Evolutionary conservation across 805 yeast genomes (phyloP), one percentile per base, ranked within the genome.

Genomic region (Candida corydali): DNA sequence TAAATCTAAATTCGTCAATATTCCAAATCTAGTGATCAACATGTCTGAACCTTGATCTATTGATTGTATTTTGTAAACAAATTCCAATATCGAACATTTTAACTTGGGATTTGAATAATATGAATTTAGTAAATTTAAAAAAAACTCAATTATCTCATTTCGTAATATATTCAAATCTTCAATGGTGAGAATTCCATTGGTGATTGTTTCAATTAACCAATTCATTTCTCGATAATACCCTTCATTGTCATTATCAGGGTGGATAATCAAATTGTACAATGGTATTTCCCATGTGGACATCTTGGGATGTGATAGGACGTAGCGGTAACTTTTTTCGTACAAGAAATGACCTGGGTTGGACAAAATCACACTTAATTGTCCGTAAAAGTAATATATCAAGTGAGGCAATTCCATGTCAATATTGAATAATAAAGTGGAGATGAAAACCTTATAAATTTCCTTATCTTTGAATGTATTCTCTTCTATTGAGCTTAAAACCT

Each of bases 281-380:
- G 82, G 82, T 29, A 76, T 49, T 17, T 70, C 77, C 36, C 47
- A 51, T 5, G 51, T 36, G 41, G 60, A 60, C 32, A 73, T 50
- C 11, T 52, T 54, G 3, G 86, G 80, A 26, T 76, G 74, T 4
- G 75, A 61, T 25, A 86, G 61, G 8, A 88, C 67, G 71, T 79
- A 86, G 40, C 81, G 73, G 47, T 70, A 76, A 0, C 78, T 76
- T 45, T 77, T 76, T 44, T 88, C 96, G 55, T 82, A 85, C 15
- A 91, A 55, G 47, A 70, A 72, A 43, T 86, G 91, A 0, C 80
- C 76, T 0, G 97, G 96, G 42, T 80, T 77, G 5, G 69, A 55
- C 40, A 86, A 54, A 2, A 86, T 64, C 3, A 76, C 73, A 3
- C 78, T 60, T 26, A 87, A 53, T 35, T 74, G 70, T 1, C 86